Conservation (phyloP, 2,329 filamentous ascomycete species). For the Venturia carpophila region DNA sequence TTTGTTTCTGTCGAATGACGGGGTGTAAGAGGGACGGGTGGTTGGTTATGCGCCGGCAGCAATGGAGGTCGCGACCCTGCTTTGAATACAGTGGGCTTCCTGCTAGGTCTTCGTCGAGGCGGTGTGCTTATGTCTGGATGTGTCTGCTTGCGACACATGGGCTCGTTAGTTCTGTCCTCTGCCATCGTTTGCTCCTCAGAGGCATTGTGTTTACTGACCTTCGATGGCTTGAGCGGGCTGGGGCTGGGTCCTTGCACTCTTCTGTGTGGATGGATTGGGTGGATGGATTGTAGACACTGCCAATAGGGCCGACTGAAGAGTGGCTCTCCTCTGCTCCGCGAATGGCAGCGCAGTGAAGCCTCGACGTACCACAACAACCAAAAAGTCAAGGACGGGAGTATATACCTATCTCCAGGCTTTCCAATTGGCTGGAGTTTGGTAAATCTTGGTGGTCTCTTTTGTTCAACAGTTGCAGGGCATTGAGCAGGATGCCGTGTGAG, state of each 20-base stretch:
- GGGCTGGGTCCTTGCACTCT: neutral
- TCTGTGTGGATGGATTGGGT: neutral
- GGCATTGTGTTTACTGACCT: constrained; percentile 9
- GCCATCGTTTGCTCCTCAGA: neutral
- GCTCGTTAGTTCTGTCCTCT: constrained; percentile 3
- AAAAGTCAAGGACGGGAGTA: neutral
- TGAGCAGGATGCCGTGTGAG: neutral
- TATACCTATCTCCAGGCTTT: neutral
- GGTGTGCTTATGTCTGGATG: neutral
- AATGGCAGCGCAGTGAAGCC: neutral
- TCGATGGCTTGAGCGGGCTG: constrained; percentile 4
- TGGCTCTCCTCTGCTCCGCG: neutral
- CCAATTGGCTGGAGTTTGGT: neutral
- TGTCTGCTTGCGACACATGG: constrained; percentile 5
- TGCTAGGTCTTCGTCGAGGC: neutral
- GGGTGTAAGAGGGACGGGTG: constrained; percentile 7
- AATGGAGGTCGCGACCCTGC: neutral
- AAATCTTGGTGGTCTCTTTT: neutral
- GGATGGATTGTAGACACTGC: neutral
- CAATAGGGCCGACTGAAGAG: neutral
- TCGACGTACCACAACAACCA: neutral
- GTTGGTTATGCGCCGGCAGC: constrained; percentile 27
- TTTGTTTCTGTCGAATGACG: neutral
- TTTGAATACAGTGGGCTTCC: constrained; percentile 11
- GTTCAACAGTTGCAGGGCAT: neutral